Conservation (phyloP, 805 yeast species). For the Groenewaldozyma tartarivorans region DNA sequence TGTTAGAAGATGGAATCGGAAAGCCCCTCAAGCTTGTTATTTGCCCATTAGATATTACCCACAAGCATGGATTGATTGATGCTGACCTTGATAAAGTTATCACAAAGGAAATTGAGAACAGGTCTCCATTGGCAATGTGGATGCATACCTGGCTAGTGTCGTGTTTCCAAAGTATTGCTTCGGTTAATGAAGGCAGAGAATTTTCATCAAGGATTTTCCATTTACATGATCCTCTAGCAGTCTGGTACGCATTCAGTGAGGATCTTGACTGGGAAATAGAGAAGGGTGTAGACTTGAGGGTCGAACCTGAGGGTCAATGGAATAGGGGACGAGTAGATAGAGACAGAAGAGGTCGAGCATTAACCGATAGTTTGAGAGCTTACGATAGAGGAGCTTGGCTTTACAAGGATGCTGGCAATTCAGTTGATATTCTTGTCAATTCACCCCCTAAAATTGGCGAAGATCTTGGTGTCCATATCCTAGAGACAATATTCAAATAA, state of each 20-base stretch:
- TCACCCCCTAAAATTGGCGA: constrained; percentile 17
- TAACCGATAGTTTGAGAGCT: constrained; percentile 1
- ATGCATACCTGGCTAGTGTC: constrained; percentile 25
- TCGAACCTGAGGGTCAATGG: constrained; percentile 32
- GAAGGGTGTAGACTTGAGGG: constrained; percentile 26
- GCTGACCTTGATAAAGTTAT: constrained; percentile 9
- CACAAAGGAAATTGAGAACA: constrained; percentile 6
- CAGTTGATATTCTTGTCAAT: constrained; percentile 14
- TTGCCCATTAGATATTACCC: constrained; percentile 32
- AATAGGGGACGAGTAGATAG: constrained; percentile 28
- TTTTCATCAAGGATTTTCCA: constrained; percentile 9
- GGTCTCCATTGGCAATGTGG: constrained; percentile 29
- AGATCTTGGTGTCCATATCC: constrained; percentile 14
- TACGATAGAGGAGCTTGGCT: constrained; percentile 17
- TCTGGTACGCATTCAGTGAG: constrained; percentile 24
- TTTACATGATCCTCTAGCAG: constrained; percentile 33
- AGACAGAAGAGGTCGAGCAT: constrained; percentile 27
- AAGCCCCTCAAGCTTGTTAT: constrained; percentile 25
- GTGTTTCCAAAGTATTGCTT: constrained; percentile 1
- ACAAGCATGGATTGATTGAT: constrained; percentile 21
- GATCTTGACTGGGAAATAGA: constrained; percentile 14
- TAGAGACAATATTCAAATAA: constrained; percentile 14
- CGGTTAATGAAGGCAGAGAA: constrained; percentile 18
- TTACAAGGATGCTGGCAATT: constrained; percentile 16
- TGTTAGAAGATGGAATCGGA: constrained; percentile 6